Base-by-base conservation (phyloP, 176 grass and related monocot species). In the Triticum dicoccoides region DNA sequence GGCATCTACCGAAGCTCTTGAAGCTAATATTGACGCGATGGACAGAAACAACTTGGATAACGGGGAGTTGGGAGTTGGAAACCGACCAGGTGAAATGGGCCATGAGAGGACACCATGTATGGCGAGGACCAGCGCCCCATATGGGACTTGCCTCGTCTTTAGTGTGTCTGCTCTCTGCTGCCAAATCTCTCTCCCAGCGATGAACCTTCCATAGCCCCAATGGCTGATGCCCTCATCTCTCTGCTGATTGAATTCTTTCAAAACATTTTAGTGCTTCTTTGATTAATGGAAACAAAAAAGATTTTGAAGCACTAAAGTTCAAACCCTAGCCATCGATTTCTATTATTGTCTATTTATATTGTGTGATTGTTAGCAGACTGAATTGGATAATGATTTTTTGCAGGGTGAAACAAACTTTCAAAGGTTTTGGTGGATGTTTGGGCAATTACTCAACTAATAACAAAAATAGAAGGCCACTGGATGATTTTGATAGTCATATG, bases 381-480 rank as follows among this genome's bases (percentile, higher is more conserved):
- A 85, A 44, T 69, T 61, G 42, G 68, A 47, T 87, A 21, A 62
- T 32, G 33, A 77, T 80, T 90, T 80, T 90, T 65, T 73, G 64
- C 86, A 99, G 97, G 94, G 97, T 80, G 97, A 99, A 67, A 79
- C 94, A 11, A 99, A 99, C 33, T 99, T 92, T 67, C 96, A 99
- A 88, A 96, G 97, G 68, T n/a, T 99, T 99, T 94, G 94, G 97
- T 87, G 97, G 94, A 82, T 99, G 97, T 94, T 87, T 99, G 69
- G 94, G 94, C 9, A 99, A 98, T 79, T 81, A 96, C 83, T 96
- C 97, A 35, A 96, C 97, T 10, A 94, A 69, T 47, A 91, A 93
- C 84, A 99, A 96, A 84, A 99, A 99, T 80, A 92, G 61, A 81
- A 91, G 97, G 76, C 94, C 96, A 79, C 75, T 99, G 85, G 97